phyloP scores from a whole-genome alignment of 371 early-diverging fungal species.

The Mucor velutinosus region DNA sequence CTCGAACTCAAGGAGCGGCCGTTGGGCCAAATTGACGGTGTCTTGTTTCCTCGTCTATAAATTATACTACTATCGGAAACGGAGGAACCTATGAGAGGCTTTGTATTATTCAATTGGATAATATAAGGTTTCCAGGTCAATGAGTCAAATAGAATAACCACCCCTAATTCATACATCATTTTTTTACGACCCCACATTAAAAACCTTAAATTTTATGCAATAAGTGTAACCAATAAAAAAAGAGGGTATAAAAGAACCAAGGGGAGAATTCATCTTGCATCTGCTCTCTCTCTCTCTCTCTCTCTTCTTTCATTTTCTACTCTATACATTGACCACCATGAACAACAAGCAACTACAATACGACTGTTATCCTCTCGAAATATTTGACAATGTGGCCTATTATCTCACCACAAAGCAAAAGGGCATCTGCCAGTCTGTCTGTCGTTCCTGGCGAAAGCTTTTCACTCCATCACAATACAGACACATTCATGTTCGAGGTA shows the following conservation, averaged over 20 bases:
- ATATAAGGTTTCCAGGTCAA: not conserved
- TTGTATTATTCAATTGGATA: not conserved
- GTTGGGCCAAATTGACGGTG: slow-evolving; percentile 17
- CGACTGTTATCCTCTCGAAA: slow-evolving; percentile 9
- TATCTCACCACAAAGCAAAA: slow-evolving; percentile 22
- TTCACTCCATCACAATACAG: slow-evolving; percentile 22
- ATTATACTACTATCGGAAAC: not conserved
- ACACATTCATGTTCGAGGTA: slow-evolving; percentile 10
- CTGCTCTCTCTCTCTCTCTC: too few relatives aligned
- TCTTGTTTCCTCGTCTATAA: slow-evolving; percentile 26
- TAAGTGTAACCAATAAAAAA: not conserved
- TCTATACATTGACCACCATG: not conserved
- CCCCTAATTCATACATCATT: not conserved
- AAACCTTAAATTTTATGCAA: not conserved
- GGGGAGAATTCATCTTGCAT: not conserved
- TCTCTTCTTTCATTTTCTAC: not conserved
- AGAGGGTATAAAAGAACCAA: too few relatives aligned
- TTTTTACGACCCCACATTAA: not conserved
- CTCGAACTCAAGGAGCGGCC: slow-evolving; percentile 10
- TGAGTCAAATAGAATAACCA: not conserved
- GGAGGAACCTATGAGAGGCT: not conserved
- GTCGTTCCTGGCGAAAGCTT: slow-evolving; percentile 14
- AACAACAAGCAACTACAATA: not conserved
- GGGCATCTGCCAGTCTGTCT: slow-evolving; percentile 16
- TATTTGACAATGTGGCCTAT: slow-evolving; percentile 12